phyloP scores from a whole-genome alignment of 2,329 filamentous ascomycete species.

The Calonectria fujianensis region DNA sequence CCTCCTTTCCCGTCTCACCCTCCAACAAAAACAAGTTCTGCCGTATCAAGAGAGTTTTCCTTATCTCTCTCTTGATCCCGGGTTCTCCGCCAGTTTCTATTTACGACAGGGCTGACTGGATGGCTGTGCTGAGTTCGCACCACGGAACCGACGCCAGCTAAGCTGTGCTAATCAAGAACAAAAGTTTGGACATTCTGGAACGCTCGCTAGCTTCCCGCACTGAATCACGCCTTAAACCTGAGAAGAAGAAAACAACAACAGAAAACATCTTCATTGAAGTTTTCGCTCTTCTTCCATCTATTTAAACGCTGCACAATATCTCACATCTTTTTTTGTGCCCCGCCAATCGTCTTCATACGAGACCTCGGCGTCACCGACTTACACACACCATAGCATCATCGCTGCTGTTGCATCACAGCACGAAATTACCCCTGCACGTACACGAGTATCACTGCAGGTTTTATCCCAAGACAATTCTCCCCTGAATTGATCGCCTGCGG shows the following conservation, averaged over 20 bases:
- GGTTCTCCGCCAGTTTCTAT: conserved; percentile 53
- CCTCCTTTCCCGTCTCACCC: conserved; percentile 44
- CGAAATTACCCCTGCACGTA: conserved; percentile 47
- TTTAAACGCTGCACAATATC: conserved; percentile 34
- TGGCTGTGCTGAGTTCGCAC: conserved; percentile 57
- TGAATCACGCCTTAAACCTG: conserved; percentile 41
- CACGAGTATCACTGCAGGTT: conserved; percentile 32
- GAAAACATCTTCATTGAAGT: conserved; percentile 40
- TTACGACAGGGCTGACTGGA: conserved; percentile 57
- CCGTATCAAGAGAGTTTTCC: conserved; percentile 54
- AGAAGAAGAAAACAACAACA: conserved; percentile 38
- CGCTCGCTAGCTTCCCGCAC: conserved; percentile 39
- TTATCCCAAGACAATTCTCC: conserved; percentile 22
- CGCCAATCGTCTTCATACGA: conserved; percentile 20
- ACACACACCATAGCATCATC: conserved; percentile 49
- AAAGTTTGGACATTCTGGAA: conserved; percentile 49
- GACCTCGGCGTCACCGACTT: conserved; percentile 52
- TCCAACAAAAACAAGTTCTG: conserved; percentile 36
- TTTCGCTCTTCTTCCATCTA: conserved; percentile 26
- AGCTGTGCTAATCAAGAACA: conserved; percentile 54
- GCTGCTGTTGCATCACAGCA: conserved; percentile 38
- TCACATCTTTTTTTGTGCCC: conserved; percentile 28
- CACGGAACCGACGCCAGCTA: conserved; percentile 46
- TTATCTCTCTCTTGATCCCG: conserved; percentile 54
- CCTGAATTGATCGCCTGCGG: conserved; percentile 44